Conservation (phyloP, 345 rosid genomes). For the Anacardium occidentale region DNA sequence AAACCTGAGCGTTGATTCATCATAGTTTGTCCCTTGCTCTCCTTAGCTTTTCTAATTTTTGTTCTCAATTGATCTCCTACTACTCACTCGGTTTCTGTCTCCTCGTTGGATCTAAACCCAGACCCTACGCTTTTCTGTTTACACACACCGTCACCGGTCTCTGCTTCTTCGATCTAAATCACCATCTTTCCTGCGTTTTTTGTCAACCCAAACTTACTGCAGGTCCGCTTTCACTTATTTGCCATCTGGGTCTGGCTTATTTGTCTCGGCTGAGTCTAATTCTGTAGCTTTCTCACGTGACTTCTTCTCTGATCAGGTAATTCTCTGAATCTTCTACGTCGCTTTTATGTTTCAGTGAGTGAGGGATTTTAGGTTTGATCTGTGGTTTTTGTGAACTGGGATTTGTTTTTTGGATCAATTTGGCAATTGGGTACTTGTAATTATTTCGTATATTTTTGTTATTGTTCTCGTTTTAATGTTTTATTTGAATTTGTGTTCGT, state of each 20-base stretch:
- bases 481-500: too few species aligned
- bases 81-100: not conserved
- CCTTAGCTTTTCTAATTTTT: not conserved
- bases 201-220: not conserved
- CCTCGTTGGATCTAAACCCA: not conserved
- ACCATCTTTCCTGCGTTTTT: not conserved
- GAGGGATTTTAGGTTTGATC: not conserved
- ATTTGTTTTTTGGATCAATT: not conserved
- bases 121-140: not conserved
- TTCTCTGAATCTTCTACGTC: too few species aligned
- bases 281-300: not conserved
- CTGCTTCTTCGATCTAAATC: slow-evolving; percentile 10
- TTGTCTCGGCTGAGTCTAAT: not conserved
- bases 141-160: not conserved
- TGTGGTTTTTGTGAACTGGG: not conserved
- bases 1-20: not conserved
- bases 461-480: too few species aligned
- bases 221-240: not conserved
- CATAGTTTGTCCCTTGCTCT: not conserved
- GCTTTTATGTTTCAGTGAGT: not conserved
- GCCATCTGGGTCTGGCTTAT: not conserved
- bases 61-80: not conserved
- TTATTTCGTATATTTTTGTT: not conserved
- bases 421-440: not conserved
- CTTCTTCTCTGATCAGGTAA: slow-evolving; percentile 13